phyloP scores from a whole-genome alignment of 768 basidiomycete genomes.

The Obba rivulosa region DNA sequence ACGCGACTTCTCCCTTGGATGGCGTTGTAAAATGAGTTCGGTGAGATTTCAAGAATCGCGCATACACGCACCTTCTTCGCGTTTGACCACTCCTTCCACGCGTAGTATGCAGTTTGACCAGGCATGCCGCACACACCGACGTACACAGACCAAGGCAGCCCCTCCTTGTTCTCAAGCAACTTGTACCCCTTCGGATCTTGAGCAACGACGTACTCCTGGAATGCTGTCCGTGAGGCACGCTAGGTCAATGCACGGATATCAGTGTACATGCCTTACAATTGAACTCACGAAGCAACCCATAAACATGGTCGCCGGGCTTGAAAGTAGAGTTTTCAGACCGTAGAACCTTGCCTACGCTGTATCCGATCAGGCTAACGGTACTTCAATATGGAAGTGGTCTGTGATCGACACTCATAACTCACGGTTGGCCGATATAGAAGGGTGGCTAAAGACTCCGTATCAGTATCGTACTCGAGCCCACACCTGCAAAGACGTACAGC shows the following conservation, averaged over 20 bases:
- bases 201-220: constrained; percentile 36
- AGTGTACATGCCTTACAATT: constrained; percentile 14
- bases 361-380: constrained; percentile 15
- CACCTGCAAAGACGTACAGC: background rate
- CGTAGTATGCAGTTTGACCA: constrained; percentile 28
- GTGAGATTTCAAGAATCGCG: background rate
- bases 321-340: constrained; percentile 20
- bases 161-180: constrained; percentile 35
- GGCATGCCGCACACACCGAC: constrained; percentile 47
- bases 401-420: constrained; percentile 2
- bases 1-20: constrained; percentile 52
- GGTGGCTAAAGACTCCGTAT: constrained; percentile 16
- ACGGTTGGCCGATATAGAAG: constrained; percentile 25
- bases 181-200: constrained; percentile 6
- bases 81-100: constrained; percentile 37
- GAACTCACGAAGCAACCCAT: constrained; percentile 17
- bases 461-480: background rate
- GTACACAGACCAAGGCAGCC: constrained; percentile 44
- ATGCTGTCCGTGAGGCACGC: constrained; percentile 24
- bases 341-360: constrained; percentile 20
- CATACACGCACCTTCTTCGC: constrained; percentile 32
- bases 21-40: background rate
- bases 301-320: constrained; percentile 22
- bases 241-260: constrained; percentile 2
- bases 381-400: background rate